A percentile compares a stretch with the other conserved stretches of the same genome.
Evolutionary conservation across 805 yeast species (phyloP).

Genomic region (Pichia nanzhaoensis): DNA sequence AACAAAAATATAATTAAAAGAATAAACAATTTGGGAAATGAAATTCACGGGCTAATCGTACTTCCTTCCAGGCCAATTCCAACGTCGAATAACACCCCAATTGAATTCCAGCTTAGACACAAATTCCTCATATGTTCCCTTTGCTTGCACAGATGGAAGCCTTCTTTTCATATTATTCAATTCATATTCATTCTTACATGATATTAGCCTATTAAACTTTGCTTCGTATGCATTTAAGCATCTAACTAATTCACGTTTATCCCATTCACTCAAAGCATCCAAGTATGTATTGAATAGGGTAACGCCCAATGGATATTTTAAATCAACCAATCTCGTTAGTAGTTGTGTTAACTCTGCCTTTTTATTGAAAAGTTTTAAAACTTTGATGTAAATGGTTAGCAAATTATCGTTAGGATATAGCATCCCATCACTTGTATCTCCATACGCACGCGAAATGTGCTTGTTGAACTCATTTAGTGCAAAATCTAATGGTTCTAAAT

Average conservation of each 20-base stretch:
- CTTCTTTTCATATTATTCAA: constrained; percentile 15
- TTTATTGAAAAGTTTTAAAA: constrained; percentile 43
- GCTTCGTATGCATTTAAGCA: constrained; percentile 19
- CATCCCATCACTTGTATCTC: constrained; percentile 26
- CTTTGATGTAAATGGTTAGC: constrained; percentile 46
- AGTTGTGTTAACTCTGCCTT: constrained; percentile 43
- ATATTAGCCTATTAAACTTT: constrained; percentile 11
- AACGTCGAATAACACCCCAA: constrained; percentile 27
- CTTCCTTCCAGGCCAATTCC: constrained; percentile 27
- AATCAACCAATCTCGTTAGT: constrained; percentile 47
- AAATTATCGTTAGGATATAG: constrained; percentile 41
- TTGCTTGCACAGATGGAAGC: constrained; percentile 6
- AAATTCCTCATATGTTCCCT: constrained; percentile 22
- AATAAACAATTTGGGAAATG: not conserved
- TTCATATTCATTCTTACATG: constrained; percentile 23
- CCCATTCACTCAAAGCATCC: constrained; percentile 16
- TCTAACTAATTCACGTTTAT: constrained; percentile 18
- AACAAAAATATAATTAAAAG: not conserved
- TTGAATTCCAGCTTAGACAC: constrained; percentile 20
- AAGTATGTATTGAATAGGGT: constrained; percentile 20
- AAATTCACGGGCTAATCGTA: not conserved
- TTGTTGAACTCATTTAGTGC: constrained; percentile 51
- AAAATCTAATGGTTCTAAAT: constrained; percentile 49
- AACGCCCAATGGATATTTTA: constrained; percentile 26
- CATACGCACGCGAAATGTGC: constrained; percentile 31